Evolutionary conservation across 306 rosid species (phyloP).

Genomic region (Prunus mume): DNA sequence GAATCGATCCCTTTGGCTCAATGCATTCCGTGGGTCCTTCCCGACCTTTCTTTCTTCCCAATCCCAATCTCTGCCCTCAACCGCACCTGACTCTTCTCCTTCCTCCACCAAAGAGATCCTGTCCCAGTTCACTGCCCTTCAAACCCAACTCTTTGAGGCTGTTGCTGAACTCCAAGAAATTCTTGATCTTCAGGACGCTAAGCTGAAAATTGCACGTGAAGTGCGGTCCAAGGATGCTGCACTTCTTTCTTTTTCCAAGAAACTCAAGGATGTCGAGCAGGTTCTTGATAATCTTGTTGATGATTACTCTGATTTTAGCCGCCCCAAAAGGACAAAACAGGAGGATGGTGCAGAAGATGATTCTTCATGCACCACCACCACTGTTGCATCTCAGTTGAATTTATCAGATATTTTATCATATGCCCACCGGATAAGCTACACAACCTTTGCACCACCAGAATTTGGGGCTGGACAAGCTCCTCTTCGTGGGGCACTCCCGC

Average conservation of each 20-base stretch:
- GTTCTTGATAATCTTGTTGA: constrained; percentile 80
- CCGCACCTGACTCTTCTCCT: constrained; percentile 47
- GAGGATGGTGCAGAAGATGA: constrained; percentile 49
- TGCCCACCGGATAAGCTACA: constrained; percentile 84
- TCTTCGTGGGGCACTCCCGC: constrained; percentile 85
- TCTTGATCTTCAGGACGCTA: constrained; percentile 77
- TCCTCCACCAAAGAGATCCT: constrained; percentile 69
- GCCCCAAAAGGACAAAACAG: constrained; percentile 49
- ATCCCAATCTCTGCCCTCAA: constrained; percentile 31
- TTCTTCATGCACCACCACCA: constrained; percentile 48
- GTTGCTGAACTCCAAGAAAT: constrained; percentile 92
- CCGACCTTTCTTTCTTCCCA: constrained; percentile 78
- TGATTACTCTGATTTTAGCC: constrained; percentile 74
- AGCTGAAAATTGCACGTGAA: constrained; percentile 65
- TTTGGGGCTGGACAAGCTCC: constrained; percentile 87
- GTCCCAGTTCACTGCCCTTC: constrained; percentile 58
- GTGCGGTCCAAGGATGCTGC: constrained; percentile 55
- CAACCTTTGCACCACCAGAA: constrained; percentile 97
- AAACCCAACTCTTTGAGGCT: constrained; percentile 80
- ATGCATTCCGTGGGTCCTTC: constrained; percentile 69
- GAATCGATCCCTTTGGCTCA: constrained; percentile 66
- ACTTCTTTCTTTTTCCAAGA: constrained; percentile 68
- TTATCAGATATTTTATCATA: constrained; percentile 70
- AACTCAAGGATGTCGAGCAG: constrained; percentile 77
- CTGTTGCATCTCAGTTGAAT: constrained; percentile 63